Evolutionary conservation across 1,284 basidiomycete genomes (phyloP), one percentile per base, ranked within the genome.

Genomic region (Omphalotus olearius): DNA sequence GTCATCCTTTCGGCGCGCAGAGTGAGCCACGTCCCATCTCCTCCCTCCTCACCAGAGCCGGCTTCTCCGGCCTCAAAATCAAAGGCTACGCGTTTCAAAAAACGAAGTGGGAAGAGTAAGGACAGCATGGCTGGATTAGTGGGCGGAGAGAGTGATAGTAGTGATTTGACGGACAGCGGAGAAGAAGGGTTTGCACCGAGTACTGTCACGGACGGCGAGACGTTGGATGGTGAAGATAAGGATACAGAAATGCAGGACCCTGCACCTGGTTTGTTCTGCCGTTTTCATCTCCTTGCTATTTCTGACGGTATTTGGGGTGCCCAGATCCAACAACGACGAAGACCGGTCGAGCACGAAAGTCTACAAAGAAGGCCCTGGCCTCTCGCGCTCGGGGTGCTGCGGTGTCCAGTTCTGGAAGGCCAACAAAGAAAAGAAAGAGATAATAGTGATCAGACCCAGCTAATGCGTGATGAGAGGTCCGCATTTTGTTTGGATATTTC

Each of bases 71-170:
- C 74, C 6, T 70, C 75, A 6, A 64, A 63, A 44, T 64, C 64
- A 47, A 51, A 49, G 51, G 65, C n/a, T 62, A 61, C n/a, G 63
- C 62, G 37, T 53, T 58, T 47, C 49, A 53, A 49, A 43, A 56
- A 59, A 55, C 70, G 70, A 65, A 65, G 62, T 44, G 61, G 59
- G 42, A 67, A 70, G 57, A 70, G 69, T 51, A 70, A 73, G 59
- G 62, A 74, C 51, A 79, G 82, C 52, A 70, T 83, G 69, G 84
- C 85, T 0, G 86, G 86, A 0, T 66, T 88, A 17, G 78, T 88
- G 2, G 82, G 79, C 23, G 85, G 85, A 3, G 85, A 90, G 61
- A 90, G 88, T 61, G 87, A 89, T 59, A 88, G 85, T 58, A 90
- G 88, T 56, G 87, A 84, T 30, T 62, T 89, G 59, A 90, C 87